Evolutionary conservation across 768 basidiomycete genomes (phyloP).

Genomic region (Phylloporus sp.): DNA sequence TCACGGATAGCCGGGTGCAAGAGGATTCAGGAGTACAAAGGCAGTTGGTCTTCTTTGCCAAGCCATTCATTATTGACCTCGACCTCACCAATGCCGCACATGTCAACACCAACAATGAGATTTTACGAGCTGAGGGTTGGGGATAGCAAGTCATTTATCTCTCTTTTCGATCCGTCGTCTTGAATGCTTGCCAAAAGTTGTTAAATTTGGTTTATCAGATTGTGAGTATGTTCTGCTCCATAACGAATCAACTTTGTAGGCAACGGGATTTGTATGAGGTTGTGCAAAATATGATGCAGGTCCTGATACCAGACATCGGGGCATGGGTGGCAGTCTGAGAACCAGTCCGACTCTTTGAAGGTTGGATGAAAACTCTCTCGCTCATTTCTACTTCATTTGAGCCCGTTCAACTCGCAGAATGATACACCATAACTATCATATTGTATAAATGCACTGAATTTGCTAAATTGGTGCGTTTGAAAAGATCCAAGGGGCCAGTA

Average conservation of each 20-base stretch:
- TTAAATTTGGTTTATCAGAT: constrained; percentile 78
- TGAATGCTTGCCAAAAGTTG: constrained; percentile 43
- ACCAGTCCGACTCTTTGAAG: too few relatives aligned
- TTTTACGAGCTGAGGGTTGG: constrained; percentile 78
- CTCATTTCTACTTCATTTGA: too few relatives aligned
- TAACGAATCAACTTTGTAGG: constrained; percentile 55
- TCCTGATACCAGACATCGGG: background rate
- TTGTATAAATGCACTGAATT: too few relatives aligned
- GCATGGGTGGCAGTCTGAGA: too few relatives aligned
- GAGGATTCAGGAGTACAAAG: constrained; percentile 82
- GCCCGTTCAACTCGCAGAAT: too few relatives aligned
- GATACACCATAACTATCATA: too few relatives aligned
- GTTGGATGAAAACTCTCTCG: too few relatives aligned
- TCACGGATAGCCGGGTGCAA: constrained; percentile 70
- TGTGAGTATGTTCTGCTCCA: constrained; percentile 84
- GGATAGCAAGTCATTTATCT: constrained; percentile 56
- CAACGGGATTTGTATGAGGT: background rate
- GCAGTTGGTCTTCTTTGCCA: constrained; percentile 41
- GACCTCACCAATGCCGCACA: constrained; percentile 96
- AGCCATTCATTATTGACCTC: constrained; percentile 95
- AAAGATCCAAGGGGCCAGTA: too few relatives aligned
- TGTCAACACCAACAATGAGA: constrained; percentile 88
- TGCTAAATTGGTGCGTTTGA: too few relatives aligned
- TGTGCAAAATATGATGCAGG: background rate
- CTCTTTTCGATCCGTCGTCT: background rate